These are phyloP conservation scores for Magnusiomyces paraingens DNA, from an alignment of 1,139 yeast genomes.

Conservation along the genomic window DNA sequence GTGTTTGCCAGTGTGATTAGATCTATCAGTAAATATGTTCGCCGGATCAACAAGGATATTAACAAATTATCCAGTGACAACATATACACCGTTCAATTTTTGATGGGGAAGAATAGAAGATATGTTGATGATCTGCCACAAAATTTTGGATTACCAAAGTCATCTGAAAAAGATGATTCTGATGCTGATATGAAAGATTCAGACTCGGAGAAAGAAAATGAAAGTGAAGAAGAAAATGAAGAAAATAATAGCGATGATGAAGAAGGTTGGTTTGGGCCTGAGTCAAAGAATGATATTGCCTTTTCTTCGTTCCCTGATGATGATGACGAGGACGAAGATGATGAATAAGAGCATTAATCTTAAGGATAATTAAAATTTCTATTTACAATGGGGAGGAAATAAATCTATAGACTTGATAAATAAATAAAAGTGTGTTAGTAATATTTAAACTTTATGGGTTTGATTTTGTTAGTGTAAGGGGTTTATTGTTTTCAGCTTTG, in stretches of 20 bases:
- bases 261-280: slow-evolving; percentile 44
- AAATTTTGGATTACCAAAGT: neutral
- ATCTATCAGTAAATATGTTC: slow-evolving; percentile 67
- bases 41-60: slow-evolving; percentile 68
- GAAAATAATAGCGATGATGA: slow-evolving; percentile 27
- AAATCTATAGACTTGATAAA: no score
- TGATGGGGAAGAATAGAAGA: slow-evolving; percentile 21
- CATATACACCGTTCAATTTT: slow-evolving; percentile 45
- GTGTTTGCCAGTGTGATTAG: slow-evolving; percentile 63
- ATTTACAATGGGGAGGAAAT: no score
- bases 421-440: no score
- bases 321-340: slow-evolving; percentile 21
- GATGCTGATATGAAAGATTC: slow-evolving; percentile 11
- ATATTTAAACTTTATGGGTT: no score
- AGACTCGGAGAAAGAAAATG: slow-evolving; percentile 11
- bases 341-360: slow-evolving; percentile 11
- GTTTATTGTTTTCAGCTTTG: no score
- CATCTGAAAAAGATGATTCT: slow-evolving; percentile 7
- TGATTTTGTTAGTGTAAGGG: no score
- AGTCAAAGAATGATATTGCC: slow-evolving; percentile 23
- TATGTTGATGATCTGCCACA: neutral
- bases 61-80: slow-evolving; percentile 50
- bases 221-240: slow-evolving; percentile 20
- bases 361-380: neutral
- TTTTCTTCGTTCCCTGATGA: slow-evolving; percentile 12